A percentile compares a stretch with the other conserved stretches of the same genome.
phyloP scores from a whole-genome alignment of 1,284 basidiomycete genomes.

The Trametes versicolor region DNA sequence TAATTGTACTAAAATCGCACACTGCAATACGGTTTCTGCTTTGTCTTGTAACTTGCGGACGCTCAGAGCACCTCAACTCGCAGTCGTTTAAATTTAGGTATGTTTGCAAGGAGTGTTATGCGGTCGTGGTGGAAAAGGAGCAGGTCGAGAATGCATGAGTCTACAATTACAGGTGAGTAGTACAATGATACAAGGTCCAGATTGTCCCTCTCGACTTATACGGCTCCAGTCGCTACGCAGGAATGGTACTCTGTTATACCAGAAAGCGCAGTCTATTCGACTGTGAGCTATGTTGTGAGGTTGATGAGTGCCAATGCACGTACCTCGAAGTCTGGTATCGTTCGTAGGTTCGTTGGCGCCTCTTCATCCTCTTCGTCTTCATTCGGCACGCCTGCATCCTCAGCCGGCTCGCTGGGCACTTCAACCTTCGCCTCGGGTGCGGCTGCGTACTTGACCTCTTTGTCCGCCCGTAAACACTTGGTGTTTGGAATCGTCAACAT shows the following conservation, averaged over 20 bases:
- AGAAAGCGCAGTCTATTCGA: constrained; percentile 28
- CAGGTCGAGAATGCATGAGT: neutral
- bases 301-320: neutral
- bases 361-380: constrained; percentile 13
- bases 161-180: constrained; percentile 8
- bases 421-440: neutral
- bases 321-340: constrained; percentile 32
- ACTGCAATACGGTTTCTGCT: no score
- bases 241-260: constrained; percentile 30
- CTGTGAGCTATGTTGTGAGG: neutral
- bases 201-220: neutral
- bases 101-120: neutral
- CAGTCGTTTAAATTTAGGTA: neutral
- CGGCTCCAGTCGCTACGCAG: neutral
- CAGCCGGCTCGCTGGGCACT: neutral
- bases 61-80: no score
- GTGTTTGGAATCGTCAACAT: constrained; percentile 71
- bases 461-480: constrained; percentile 33
- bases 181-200: neutral
- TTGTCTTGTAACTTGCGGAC: no score
- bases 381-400: neutral
- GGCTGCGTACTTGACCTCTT: constrained; percentile 6
- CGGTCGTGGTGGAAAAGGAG: neutral
- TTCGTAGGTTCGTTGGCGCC: constrained; percentile 15
- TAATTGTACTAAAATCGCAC: no score